These are phyloP conservation scores for Phytopythium sindhum DNA, from an alignment of 352 stramenopile species.

Conservation along the genomic window DNA sequence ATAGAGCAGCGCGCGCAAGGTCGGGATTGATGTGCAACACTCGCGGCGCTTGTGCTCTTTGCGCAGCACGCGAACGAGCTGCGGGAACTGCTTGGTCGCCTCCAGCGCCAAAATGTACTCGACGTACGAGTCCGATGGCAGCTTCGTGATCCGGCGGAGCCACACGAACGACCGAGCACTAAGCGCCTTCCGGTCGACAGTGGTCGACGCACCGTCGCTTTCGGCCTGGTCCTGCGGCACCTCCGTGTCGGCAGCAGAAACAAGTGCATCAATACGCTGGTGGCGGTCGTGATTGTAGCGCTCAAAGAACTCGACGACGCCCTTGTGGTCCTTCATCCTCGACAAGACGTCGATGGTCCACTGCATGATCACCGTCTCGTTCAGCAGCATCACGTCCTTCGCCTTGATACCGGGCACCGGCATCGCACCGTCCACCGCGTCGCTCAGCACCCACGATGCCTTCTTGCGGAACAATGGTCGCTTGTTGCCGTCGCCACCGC, in stretches of 20 bases:
- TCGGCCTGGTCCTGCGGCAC: neutral
- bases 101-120: conserved; percentile 28
- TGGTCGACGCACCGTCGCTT: neutral
- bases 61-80: conserved; percentile 29
- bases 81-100: conserved; percentile 20
- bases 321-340: conserved; percentile 1
- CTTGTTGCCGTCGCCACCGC: neutral
- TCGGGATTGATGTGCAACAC: conserved; percentile 22
- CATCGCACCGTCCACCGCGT: neutral
- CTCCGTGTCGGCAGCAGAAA: neutral
- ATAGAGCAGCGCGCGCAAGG: conserved; percentile 25
- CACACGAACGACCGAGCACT: neutral
- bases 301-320: conserved; percentile 26
- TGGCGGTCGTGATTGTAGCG: conserved; percentile 25
- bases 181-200: neutral
- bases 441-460: conserved; percentile 1
- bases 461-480: neutral
- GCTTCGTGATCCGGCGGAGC: conserved; percentile 9
- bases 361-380: conserved; percentile 22
- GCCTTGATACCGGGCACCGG: neutral
- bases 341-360: neutral
- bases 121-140: conserved; percentile 17
- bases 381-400: conserved; percentile 23
- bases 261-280: neutral
- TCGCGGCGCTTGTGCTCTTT: conserved; percentile 19